Evolutionary conservation across 2,329 filamentous ascomycete genomes (phyloP).

Genomic region (Apiospora kogelbergensis): DNA sequence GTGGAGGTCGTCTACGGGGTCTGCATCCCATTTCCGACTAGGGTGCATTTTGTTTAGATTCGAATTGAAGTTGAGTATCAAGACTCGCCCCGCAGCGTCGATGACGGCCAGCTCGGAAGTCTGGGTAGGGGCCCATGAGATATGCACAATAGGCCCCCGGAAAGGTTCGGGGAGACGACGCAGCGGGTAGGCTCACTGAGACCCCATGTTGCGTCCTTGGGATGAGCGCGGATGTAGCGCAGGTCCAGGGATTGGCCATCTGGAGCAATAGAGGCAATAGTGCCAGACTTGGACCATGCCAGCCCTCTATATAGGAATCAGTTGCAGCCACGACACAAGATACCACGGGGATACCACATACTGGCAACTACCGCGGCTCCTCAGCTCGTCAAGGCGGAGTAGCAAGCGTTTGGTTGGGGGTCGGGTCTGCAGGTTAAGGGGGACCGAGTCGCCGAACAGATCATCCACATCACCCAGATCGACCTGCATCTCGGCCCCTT

Average conservation of each 20-base stretch:
- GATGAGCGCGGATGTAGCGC: conserved; percentile 68
- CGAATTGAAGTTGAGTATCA: conserved; percentile 69
- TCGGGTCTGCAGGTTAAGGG: conserved; percentile 50
- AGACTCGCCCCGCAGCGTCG: conserved; percentile 75
- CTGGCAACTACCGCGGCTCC: conserved; percentile 77
- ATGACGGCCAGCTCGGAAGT: conserved; percentile 81
- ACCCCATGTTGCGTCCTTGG: conserved; percentile 71
- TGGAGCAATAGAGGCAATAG: conserved; percentile 75
- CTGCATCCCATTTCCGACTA: conserved; percentile 62
- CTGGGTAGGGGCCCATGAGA: conserved; percentile 74
- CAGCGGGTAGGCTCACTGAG: conserved; percentile 71
- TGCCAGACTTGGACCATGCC: conserved; percentile 85
- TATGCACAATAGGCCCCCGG: conserved; percentile 70
- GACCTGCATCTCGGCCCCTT: conserved; percentile 45
- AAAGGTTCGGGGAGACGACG: conserved; percentile 59
- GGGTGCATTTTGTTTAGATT: conserved; percentile 71
- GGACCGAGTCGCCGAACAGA: conserved; percentile 71
- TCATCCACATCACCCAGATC: conserved; percentile 67
- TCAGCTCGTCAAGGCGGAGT: conserved; percentile 74
- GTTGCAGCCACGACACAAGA: conserved; percentile 19
- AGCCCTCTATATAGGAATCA: conserved; percentile 53
- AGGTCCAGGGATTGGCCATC: conserved; percentile 72
- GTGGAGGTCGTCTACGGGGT: conserved; percentile 71
- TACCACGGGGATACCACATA: conserved; percentile 43
- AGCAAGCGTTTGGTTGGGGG: conserved; percentile 66